These are phyloP conservation scores for Darksidea phi DNA, from an alignment of 495 filamentous ascomycete species.

Conservation along the genomic window DNA sequence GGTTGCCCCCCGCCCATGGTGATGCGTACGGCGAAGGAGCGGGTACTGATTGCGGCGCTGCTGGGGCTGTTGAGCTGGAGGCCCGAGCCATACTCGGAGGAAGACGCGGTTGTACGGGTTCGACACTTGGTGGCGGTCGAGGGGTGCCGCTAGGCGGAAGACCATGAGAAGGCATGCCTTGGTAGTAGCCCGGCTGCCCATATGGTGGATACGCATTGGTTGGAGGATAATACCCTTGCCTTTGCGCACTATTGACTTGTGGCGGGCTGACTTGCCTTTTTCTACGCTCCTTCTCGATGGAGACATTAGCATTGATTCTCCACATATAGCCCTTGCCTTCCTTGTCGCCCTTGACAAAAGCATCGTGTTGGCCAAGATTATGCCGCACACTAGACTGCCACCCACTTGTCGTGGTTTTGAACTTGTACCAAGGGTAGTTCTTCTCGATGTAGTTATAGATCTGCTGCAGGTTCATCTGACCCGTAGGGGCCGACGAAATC, in stretches of 20 bases:
- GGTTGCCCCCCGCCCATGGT: constrained; percentile 31
- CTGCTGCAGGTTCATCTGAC: constrained; percentile 80
- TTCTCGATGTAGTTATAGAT: constrained; percentile 87
- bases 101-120: constrained; percentile 14
- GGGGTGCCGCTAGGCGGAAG: constrained; percentile 17
- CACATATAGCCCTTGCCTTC: constrained; percentile 46
- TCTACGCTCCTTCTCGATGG: constrained; percentile 44
- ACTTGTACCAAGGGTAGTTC: constrained; percentile 87
- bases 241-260: constrained; percentile 17
- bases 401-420: constrained; percentile 74
- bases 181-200: constrained; percentile 20
- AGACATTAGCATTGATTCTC: constrained; percentile 39
- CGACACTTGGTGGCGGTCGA: background rate
- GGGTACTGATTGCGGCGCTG: constrained; percentile 4
- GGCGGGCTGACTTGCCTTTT: constrained; percentile 38
- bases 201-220: constrained; percentile 19
- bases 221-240: constrained; percentile 25
- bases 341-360: constrained; percentile 79
- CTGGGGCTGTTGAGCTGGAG: constrained; percentile 14
- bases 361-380: constrained; percentile 84
- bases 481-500: constrained; percentile 65
- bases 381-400: constrained; percentile 98
- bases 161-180: constrained; percentile 11
- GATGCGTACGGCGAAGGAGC: constrained; percentile 31
- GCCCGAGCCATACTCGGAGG: constrained; percentile 31